phyloP scores from a whole-genome alignment of 73 alveolate species.

The Paramecium caudatum region DNA sequence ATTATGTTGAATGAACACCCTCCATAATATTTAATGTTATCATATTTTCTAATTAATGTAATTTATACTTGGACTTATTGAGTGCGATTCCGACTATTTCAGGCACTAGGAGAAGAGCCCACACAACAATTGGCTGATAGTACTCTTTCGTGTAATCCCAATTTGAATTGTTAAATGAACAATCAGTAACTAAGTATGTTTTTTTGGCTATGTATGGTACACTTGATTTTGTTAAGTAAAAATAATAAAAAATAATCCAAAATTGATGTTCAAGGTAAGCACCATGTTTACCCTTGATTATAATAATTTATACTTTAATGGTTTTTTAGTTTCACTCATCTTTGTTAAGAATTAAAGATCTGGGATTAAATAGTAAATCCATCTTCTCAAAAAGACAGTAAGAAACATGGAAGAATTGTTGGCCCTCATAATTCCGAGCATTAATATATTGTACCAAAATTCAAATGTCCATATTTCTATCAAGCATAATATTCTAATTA shows the following conservation, averaged over 20 bases:
- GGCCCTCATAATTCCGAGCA: slow-evolving; percentile 39
- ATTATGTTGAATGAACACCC: not conserved
- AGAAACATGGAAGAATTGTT: slow-evolving; percentile 64
- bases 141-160: not conserved
- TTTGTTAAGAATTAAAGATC: slow-evolving; percentile 23
- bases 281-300: slow-evolving; percentile 63
- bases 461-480: slow-evolving; percentile 46
- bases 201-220: slow-evolving; percentile 16
- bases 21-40: slow-evolving; percentile 8
- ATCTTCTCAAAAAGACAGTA: slow-evolving; percentile 47
- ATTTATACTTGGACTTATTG: not conserved
- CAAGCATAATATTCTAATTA: not conserved
- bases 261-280: slow-evolving; percentile 47
- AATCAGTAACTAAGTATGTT: not conserved
- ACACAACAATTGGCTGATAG: slow-evolving; percentile 29
- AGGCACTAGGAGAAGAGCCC: not conserved
- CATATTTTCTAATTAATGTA: slow-evolving; percentile 15
- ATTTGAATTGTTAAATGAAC: not conserved
- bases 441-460: slow-evolving; percentile 47
- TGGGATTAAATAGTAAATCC: slow-evolving; percentile 40
- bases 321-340: slow-evolving; percentile 47
- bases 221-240: slow-evolving; percentile 36
- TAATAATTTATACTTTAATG: not conserved
- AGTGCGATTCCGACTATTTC: not conserved
- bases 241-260: slow-evolving; percentile 55